Conservation (phyloP, 2,329 filamentous ascomycete species). For the Aspergillus fumigatus region DNA sequence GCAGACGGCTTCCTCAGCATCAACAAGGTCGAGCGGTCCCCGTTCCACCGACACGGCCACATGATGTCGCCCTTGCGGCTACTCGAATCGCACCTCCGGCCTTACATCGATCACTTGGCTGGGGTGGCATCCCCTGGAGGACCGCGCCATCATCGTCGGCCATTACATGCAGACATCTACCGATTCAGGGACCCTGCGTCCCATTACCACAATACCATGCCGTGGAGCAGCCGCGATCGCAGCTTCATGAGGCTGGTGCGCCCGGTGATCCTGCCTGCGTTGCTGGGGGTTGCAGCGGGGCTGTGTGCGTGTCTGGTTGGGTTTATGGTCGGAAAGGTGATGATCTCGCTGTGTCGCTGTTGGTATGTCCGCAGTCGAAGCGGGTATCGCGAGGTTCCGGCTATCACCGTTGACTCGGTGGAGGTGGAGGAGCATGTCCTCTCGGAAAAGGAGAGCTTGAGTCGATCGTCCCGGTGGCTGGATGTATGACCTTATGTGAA, state of each 20-base stretch:
- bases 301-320: slow-evolving; percentile 35
- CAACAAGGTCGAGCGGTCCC: slow-evolving; percentile 21
- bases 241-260: slow-evolving; percentile 27
- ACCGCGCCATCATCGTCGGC: slow-evolving; percentile 8
- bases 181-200: slow-evolving; percentile 8
- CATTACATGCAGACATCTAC: slow-evolving; percentile 16
- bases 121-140: not conserved
- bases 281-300: slow-evolving; percentile 35
- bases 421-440: slow-evolving; percentile 8
- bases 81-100: not conserved
- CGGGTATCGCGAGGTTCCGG: not conserved
- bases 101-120: not conserved
- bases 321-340: slow-evolving; percentile 30
- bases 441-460: slow-evolving; percentile 15
- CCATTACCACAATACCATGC: slow-evolving; percentile 17
- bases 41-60: slow-evolving; percentile 9
- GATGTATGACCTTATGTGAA: not conserved
- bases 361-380: slow-evolving; percentile 6
- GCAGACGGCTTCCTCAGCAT: slow-evolving; percentile 23
- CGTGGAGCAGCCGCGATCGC: slow-evolving; percentile 16
- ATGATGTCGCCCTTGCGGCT: not conserved
- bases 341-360: slow-evolving; percentile 12
- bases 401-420: not conserved
- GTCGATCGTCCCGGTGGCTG: not conserved
- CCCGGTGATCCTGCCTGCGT: slow-evolving; percentile 35